phyloP scores from a whole-genome alignment of 495 filamentous ascomycete genomes.

The Aspergillus coremiiformis region DNA sequence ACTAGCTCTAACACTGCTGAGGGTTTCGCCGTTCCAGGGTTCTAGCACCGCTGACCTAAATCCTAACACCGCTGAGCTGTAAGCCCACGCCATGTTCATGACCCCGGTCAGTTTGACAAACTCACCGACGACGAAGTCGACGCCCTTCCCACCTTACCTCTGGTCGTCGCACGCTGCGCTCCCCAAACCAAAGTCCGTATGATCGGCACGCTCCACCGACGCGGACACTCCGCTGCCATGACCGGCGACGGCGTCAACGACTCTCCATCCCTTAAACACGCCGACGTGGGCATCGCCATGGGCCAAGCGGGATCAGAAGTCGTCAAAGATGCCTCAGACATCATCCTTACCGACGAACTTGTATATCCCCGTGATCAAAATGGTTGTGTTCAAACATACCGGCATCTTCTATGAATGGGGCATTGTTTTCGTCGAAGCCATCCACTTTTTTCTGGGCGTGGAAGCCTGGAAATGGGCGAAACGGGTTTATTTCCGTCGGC shows the following conservation, averaged over 20 bases:
- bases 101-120: conserved; percentile 58
- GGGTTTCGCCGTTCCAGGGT: too few relatives aligned
- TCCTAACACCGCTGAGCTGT: too few relatives aligned
- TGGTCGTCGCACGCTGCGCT: conserved; percentile 65
- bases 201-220: conserved; percentile 65
- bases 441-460: conserved; percentile 53
- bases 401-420: conserved; percentile 63
- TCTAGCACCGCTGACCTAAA: too few relatives aligned
- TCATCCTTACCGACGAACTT: conserved; percentile 85
- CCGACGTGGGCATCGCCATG: conserved; percentile 85
- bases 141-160: conserved; percentile 52
- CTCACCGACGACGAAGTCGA: conserved; percentile 60
- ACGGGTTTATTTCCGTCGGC: conserved; percentile 33
- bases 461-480: conserved; percentile 59
- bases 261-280: conserved; percentile 68
- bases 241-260: conserved; percentile 92
- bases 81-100: conserved; percentile 62
- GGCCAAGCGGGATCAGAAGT: conserved; percentile 71
- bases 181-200: conserved; percentile 71
- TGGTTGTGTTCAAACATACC: conserved; percentile 56
- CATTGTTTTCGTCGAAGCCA: conserved; percentile 45
- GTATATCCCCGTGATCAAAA: conserved; percentile 60
- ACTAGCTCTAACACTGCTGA: too few relatives aligned
- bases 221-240: conserved; percentile 63
- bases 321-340: conserved; percentile 74